Evolutionary conservation across 257 asterid genomes (phyloP).

Genomic region (Coffea canephora): DNA sequence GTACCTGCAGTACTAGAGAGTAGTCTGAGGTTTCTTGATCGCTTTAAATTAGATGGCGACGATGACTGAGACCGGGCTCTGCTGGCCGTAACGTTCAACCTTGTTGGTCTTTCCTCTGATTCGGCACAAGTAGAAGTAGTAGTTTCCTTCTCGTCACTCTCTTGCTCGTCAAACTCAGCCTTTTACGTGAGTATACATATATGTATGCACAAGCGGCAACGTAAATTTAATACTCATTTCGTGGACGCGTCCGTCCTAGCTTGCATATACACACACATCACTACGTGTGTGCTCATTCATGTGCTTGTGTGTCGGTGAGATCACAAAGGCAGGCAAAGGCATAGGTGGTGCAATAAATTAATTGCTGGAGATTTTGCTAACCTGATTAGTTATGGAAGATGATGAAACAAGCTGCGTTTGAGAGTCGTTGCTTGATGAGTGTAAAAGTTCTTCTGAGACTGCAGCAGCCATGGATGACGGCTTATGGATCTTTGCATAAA

Average conservation of each 20-base stretch:
- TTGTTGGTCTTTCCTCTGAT: constrained; percentile 22
- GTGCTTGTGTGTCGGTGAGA: background rate
- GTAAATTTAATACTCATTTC: constrained; percentile 10
- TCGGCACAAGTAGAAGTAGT: background rate
- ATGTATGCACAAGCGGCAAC: constrained; percentile 8
- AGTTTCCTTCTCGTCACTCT: constrained; percentile 8
- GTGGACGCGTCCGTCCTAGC: background rate
- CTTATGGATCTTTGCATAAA: background rate
- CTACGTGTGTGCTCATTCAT: background rate
- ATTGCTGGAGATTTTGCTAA: background rate
- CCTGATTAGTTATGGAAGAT: constrained; percentile 20
- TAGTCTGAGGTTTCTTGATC: constrained; percentile 19
- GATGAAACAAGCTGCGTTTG: background rate
- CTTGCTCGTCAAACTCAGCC: constrained; percentile 36
- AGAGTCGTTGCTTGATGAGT: constrained; percentile 17
- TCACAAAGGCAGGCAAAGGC: background rate
- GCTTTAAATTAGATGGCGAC: constrained; percentile 28
- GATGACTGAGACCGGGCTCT: constrained; percentile 32
- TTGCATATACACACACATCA: too few relatives aligned
- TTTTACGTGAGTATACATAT: background rate
- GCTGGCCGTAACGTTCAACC: constrained; percentile 8
- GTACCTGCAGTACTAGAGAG: background rate
- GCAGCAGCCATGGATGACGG: background rate
- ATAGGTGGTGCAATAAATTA: background rate
- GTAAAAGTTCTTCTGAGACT: constrained; percentile 16